Evolutionary conservation across 768 basidiomycete genomes (phyloP).

Genomic region (Lactarius deliciosus): DNA sequence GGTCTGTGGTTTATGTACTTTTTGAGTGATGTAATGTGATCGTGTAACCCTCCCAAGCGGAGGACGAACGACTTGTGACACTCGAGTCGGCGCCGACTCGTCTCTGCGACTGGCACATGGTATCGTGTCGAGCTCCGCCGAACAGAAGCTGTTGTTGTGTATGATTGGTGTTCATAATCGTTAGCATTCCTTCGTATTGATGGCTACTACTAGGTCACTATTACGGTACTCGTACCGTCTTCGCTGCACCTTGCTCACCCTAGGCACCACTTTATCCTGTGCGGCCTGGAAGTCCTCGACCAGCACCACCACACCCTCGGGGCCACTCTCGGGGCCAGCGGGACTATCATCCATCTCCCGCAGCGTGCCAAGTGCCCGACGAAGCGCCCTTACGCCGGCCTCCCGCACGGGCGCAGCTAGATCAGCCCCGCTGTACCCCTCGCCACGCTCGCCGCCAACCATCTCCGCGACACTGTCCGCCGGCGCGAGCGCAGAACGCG

Average conservation of each 20-base stretch:
- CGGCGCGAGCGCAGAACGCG: conserved; percentile 16
- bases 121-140: too few species aligned
- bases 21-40: too few species aligned
- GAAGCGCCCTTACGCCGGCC: conserved; percentile 83
- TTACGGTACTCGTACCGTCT: conserved; percentile 53
- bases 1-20: background rate
- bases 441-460: conserved; percentile 64
- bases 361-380: conserved; percentile 63
- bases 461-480: conserved; percentile 38
- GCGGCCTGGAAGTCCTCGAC: conserved; percentile 72
- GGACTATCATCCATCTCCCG: conserved; percentile 51
- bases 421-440: conserved; percentile 92
- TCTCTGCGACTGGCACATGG: too few species aligned
- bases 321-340: conserved; percentile 30
- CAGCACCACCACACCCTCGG: conserved; percentile 48
- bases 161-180: too few species aligned
- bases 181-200: too few species aligned
- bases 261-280: conserved; percentile 79
- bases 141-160: too few species aligned
- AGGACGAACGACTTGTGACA: too few species aligned
- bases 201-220: too few species aligned
- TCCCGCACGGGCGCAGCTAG: conserved; percentile 85
- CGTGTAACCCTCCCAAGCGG: too few species aligned
- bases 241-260: conserved; percentile 79
- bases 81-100: too few species aligned